Base-by-base conservation (phyloP, 2,329 filamentous ascomycete species). In the Aureobasidium sp. region DNA sequence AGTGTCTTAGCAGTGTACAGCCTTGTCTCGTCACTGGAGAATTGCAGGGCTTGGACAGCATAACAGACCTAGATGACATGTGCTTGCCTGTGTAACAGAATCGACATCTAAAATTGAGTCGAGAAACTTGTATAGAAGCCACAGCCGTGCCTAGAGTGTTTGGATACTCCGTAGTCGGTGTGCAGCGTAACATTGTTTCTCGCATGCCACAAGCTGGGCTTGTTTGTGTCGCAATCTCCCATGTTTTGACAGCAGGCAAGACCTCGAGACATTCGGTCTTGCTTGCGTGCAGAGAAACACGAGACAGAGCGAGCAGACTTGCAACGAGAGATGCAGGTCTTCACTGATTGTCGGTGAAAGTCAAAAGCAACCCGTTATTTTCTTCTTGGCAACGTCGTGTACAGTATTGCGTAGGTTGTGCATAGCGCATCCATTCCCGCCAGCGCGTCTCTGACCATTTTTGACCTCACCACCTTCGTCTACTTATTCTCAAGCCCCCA, bases 391-490 rank as follows among this genome's bases (percentile, higher is more conserved):
- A 42, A 55, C 49, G 34, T n/a, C 20, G 20, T 29, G 29, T 5
- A 29, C 7, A n/a, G 29, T 41, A 55, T 55, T 42, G 37, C 51
- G 51, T 55, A 55, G 51, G 37, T 22, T 11, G 39, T 41, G 27
- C 53, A 25, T 25, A 25, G 22, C 22, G 22, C 22, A 25, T 25
- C 3, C 22, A 56, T 57, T 57, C 53, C 41, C 39, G n/a, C 22
- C 17, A 36, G 14, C 2, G 52, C 52, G 53, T 57, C 29, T 34
- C 53, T 56, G 52, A 42, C 52, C 37, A 34, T 56, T 56, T 56
- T 56, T 44, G 37, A 56, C 39, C 52, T 56, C 52, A 56, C 27
- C 27, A 57, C 53, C 53, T 45, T 57, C 53, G n/a, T 36, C 53
- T 27, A 56, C 37, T 57, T 57, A 57, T 57, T 57, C 27, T 34